Conservation (phyloP, 225 moss, liverwort and hornwort species). For the Takakia lepidozioides region DNA sequence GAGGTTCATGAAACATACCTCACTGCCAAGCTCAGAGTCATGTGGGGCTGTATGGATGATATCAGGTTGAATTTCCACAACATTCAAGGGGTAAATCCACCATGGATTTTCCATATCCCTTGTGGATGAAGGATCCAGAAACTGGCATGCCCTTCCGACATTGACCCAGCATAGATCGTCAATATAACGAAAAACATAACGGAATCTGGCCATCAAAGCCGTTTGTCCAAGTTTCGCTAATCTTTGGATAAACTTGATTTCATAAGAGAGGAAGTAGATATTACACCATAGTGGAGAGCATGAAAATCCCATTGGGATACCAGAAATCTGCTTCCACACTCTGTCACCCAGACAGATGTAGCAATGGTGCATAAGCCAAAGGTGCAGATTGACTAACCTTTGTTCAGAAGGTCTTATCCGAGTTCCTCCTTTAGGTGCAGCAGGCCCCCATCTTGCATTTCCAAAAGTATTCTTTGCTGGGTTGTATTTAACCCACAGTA, state of each 20-base stretch:
- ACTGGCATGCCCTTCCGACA: background rate
- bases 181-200: background rate
- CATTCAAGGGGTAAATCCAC: conserved; percentile 3
- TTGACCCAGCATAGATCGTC: conserved; percentile 10
- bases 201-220: background rate
- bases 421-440: background rate
- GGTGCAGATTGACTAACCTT: background rate
- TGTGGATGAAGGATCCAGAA: background rate
- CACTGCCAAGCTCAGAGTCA: too few species aligned
- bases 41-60: too few species aligned
- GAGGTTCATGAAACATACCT: background rate
- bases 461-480: background rate
- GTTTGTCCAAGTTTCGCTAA: background rate
- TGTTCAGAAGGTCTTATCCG: background rate
- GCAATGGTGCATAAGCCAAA: conserved; percentile 4
- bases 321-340: conserved; percentile 1
- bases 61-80: too few species aligned
- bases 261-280: too few species aligned
- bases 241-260: background rate
- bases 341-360: background rate
- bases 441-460: background rate
- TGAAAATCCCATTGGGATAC: too few species aligned
- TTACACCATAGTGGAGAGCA: too few species aligned
- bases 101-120: background rate
- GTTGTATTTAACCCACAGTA: background rate